Evolutionary conservation across 768 basidiomycete species (phyloP), one percentile per base, ranked within the genome.

Genomic region (Tricholoma hemisulphureum): DNA sequence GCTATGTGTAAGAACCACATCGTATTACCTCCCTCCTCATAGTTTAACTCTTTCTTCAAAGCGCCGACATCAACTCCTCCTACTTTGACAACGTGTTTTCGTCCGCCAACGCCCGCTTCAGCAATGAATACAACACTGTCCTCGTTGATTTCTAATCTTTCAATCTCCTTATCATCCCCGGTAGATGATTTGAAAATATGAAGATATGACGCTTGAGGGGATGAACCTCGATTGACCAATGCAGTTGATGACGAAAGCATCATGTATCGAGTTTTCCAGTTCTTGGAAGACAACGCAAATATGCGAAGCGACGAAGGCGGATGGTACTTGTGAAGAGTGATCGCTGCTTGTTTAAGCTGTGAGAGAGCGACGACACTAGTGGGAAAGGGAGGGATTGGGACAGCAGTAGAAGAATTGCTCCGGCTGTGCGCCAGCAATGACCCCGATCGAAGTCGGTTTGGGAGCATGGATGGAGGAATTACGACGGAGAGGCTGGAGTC

Each of bases 81-180:
- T 14, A 93, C 79, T 64, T 87, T 88, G 61, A 93, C 77, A 10
- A 91, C 85, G 60, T 79, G 75, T 52, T 73, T 71, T 26, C 74
- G 74, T 14, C 78, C 76, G 18, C 75, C 77, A 6, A 78, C 75
- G 54, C 79, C 80, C 51, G 79, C 79, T 46, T 89, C 89, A 0
- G 88, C 81, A 20, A 93, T 82, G 60, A 86, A 91, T 13, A 90
- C 87, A 51, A 88, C 84, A 51, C 85, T 89, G 31, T 88, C 83
- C 63, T 89, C 88, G 58, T 86, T 86, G 62, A 93, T 90, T 65
- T 86, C 84, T 31, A 92, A 71, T 41, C 91, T 77, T 69, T 93
- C 89, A 6, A 91, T 60, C 69, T 93, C 91, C 51, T 74, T 81
- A 60, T 89, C 88, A 18, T 86, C 84, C 9, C 77, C 69, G 10